phyloP scores from a whole-genome alignment of 176 grass and related monocot species.

The Zoysia japonica region DNA sequence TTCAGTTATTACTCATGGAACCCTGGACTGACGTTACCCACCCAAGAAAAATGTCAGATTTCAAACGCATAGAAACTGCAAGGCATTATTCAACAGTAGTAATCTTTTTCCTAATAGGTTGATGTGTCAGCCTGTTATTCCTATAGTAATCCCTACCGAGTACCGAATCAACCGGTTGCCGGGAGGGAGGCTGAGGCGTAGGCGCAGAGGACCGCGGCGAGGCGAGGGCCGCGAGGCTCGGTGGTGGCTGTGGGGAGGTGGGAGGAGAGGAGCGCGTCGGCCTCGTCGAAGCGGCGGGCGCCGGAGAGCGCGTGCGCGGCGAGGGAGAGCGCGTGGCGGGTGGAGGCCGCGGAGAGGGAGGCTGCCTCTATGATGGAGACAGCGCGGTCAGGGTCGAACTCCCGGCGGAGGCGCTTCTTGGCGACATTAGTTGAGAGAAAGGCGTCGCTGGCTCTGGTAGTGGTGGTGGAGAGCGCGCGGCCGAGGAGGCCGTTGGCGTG shows the following conservation, averaged over 20 bases:
- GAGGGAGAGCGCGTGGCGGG: slow-evolving; percentile 56
- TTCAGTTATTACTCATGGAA: background rate
- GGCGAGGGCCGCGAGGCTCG: slow-evolving; percentile 41
- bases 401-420: slow-evolving; percentile 53
- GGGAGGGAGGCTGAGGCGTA: slow-evolving; percentile 63
- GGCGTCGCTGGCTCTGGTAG: background rate
- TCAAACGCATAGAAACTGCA: background rate
- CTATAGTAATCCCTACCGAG: background rate
- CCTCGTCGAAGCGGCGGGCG: slow-evolving; percentile 45
- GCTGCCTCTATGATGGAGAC: slow-evolving; percentile 55
- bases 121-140: background rate
- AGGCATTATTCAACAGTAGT: background rate
- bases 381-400: slow-evolving; percentile 56
- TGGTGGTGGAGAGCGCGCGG: slow-evolving; percentile 36
- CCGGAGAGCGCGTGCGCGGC: slow-evolving; percentile 55
- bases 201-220: slow-evolving; percentile 62
- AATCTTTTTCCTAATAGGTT: background rate
- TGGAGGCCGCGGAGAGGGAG: slow-evolving; percentile 45
- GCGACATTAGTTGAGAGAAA: background rate
- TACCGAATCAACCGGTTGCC: too few species aligned
- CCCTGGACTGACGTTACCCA: background rate
- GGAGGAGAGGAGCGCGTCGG: slow-evolving; percentile 58
- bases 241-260: slow-evolving; percentile 35
- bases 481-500: slow-evolving; percentile 21
- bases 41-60: slow-evolving; percentile 3